These are phyloP conservation scores for Trametes polyzona DNA, from an alignment of 1,284 basidiomycete genomes.

Conservation along the genomic window DNA sequence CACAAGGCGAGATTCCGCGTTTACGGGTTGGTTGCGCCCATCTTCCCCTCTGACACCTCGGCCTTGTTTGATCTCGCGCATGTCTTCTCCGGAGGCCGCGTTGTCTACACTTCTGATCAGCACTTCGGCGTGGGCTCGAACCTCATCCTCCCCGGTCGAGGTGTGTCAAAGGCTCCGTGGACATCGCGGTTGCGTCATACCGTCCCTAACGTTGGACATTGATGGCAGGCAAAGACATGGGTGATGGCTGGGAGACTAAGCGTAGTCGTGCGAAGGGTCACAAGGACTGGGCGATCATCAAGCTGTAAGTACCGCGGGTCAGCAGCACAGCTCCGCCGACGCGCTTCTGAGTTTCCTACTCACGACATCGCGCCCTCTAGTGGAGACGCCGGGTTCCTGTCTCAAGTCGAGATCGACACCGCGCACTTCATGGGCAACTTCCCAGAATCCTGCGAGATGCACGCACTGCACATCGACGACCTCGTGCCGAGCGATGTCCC, in stretches of 20 bases:
- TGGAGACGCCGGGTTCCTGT: constrained; percentile 59
- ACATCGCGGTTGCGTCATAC: constrained; percentile 10
- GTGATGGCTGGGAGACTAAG: constrained; percentile 98
- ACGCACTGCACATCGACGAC: constrained; percentile 58
- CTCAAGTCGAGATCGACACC: constrained; percentile 90
- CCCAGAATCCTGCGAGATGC: constrained; percentile 86
- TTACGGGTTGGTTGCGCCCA: constrained; percentile 77
- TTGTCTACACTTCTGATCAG: constrained; percentile 85
- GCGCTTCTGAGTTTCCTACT: constrained; percentile 53
- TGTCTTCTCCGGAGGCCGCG: constrained; percentile 87
- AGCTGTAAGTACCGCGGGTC: constrained; percentile 62
- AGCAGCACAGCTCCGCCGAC: constrained; percentile 38
- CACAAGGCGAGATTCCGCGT: constrained; percentile 83
- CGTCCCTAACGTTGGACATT: not conserved
- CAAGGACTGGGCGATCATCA: constrained; percentile 91
- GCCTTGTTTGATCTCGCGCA: constrained; percentile 83
- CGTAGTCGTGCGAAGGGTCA: constrained; percentile 81
- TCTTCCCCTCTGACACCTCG: constrained; percentile 57
- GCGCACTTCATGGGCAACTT: constrained; percentile 97
- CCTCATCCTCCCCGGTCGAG: constrained; percentile 89
- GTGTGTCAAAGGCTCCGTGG: constrained; percentile 36
- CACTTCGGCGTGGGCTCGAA: constrained; percentile 95
- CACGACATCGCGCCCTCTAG: constrained; percentile 34
- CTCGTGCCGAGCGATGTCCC: constrained; percentile 46
- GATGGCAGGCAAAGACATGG: constrained; percentile 78